Evolutionary conservation across 306 rosid genomes (phyloP), one percentile per base, ranked within the genome.

Genomic region (Cyamopsis tetragonoloba): DNA sequence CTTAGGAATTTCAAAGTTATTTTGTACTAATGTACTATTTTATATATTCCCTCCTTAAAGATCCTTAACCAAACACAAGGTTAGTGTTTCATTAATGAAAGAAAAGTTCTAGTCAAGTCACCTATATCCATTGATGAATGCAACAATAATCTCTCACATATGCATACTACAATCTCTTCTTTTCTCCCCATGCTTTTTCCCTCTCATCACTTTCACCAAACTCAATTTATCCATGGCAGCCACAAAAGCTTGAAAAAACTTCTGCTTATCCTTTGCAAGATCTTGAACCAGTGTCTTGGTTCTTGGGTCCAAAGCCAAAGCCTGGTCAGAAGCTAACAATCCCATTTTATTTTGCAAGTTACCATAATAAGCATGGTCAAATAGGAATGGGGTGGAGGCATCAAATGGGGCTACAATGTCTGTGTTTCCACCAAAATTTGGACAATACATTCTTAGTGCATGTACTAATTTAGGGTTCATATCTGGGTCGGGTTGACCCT

Each of bases 201-300:
- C 96, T 60, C 88, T 86, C 18, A 84, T 79, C 31, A 83, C 96
- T 15, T 86, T 80, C 1, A 89, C 75, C 35, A 82, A 79, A 15
- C 96, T 95, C 96, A 89, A 59, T 73, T 85, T 92, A 4, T 89
- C 96, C 85, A 92, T 92, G 2, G 98, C 96, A 10, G 20, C 44
- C 2, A 67, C 93, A 75, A 92, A 92, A 70, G 85, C 91, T 49
- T 77, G 88, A 57, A 89, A 92, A 75, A 92, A 92, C 54, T 75
- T 79, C 1, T 75, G 77, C 58, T 92, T 89, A 78, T 92, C 86
- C 48, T 74, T 81, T 14, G 96, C 95, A 74, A 86, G 39, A 3
- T 62, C 75, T 35, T 81, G 88, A 23, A 89, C 96, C 11, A 83
- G 0, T 0, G 85, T 70, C 74, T 63, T 86, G 32, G 95, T 87